Evolutionary conservation across 2,329 filamentous ascomycete genomes (phyloP).

Genomic region (Ophiocordyceps unilateralis): DNA sequence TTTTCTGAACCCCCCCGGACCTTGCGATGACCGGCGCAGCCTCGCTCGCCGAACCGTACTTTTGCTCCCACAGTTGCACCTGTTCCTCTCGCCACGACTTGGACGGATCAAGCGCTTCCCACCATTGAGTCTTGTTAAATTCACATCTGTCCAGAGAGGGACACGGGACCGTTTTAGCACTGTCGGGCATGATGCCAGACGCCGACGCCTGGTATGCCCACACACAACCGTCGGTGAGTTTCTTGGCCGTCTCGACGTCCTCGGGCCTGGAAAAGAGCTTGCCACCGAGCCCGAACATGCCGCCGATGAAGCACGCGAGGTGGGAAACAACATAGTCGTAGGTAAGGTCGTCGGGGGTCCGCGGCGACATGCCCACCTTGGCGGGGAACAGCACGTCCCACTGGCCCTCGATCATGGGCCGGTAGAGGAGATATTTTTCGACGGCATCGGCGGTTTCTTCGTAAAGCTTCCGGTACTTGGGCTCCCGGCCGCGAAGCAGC

Average conservation of each 20-base stretch:
- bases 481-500: constrained; percentile 55
- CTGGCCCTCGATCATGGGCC: constrained; percentile 52
- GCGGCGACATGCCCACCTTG: constrained; percentile 31
- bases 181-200: constrained; percentile 50
- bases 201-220: constrained; percentile 48
- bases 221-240: constrained; percentile 50
- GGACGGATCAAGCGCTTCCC: constrained; percentile 28
- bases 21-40: background rate
- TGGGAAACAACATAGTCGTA: constrained; percentile 45
- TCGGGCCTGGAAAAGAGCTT: constrained; percentile 41
- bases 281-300: constrained; percentile 50
- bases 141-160: constrained; percentile 25
- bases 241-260: constrained; percentile 45
- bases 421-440: constrained; percentile 58
- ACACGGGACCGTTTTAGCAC: constrained; percentile 27
- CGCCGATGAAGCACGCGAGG: constrained; percentile 51
- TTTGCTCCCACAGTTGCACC: constrained; percentile 26
- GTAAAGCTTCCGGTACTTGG: constrained; percentile 60
- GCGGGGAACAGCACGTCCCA: constrained; percentile 61
- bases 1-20: background rate
- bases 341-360: constrained; percentile 18
- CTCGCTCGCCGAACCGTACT: constrained; percentile 14
- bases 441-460: constrained; percentile 48
- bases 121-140: constrained; percentile 33
- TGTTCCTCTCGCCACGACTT: constrained; percentile 23